Evolutionary conservation across 2,329 filamentous ascomycete genomes (phyloP), one percentile per base, ranked within the genome.

Genomic region (Ascochyta koolunga): DNA sequence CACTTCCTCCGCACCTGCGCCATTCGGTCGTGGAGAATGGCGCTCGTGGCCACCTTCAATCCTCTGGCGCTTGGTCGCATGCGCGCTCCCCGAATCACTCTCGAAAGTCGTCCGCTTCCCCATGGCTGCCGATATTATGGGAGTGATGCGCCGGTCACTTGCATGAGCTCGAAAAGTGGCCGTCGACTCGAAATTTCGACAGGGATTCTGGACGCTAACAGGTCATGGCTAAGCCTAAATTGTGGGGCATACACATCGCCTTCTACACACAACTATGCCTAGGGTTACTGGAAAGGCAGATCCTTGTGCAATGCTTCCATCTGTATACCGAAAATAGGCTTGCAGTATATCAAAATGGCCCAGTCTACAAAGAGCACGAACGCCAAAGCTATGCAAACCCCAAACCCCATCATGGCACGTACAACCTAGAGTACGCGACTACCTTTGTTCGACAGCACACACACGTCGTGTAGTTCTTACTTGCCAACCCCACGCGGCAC

Each of bases 381-480:
- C 21, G n/a, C 19, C 37, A n/a, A 38, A n/a, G 31, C 18, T 24
- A 40, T 36, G 37, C n/a, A 13, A 37, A 21, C 19, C 4, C 38
- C n/a, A 19, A 29, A 46, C 33, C 8, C 39, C 9, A 16, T 67
- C 62, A 89, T 43, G 95, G 95, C 35, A 98, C 92, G 80, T 90
- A 99, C 56, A 99, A 86, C 64, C 91, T 86, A 62, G 91, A 93
- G 75, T 96, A 98, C 49, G 93, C 95, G 50, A 86, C 85, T 25
- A 98, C 91, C 65, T 95, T 89, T 51, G 91, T 86, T 44, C 95
- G 84, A 74, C 95, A 98, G 68, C 93, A 98, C 33, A 98, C 93
- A 71, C 95, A 99, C 70, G 91, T 96, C 60, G 93, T 91, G 72
- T 96, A 98, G 73, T 98, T 98, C 73, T 97, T 96, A 86, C 96